Evolutionary conservation across 208 protist species (phyloP).

Genomic region (Hexamita inflata): DNA sequence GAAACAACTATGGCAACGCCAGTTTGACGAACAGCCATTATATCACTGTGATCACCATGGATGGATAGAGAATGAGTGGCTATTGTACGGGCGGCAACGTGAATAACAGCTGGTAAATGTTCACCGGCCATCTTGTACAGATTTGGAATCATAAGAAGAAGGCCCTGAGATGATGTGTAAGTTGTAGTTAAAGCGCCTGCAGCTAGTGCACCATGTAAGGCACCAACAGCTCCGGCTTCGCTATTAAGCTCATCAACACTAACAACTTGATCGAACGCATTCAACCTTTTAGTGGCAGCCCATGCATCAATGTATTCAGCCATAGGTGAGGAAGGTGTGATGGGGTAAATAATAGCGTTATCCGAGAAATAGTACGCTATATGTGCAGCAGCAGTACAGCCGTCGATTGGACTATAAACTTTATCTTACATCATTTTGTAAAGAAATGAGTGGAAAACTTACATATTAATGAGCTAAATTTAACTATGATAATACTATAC

Average conservation of each 20-base stretch:
- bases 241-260: slow-evolving; percentile 48
- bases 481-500: no score
- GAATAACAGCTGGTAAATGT: slow-evolving; percentile 52
- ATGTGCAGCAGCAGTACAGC: slow-evolving; percentile 36
- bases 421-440: no score
- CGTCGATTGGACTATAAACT: slow-evolving; percentile 37
- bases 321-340: slow-evolving; percentile 53
- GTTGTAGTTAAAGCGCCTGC: slow-evolving; percentile 44
- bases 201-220: slow-evolving; percentile 49
- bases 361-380: slow-evolving; percentile 35
- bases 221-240: slow-evolving; percentile 54
- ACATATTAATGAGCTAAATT: no score
- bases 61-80: slow-evolving; percentile 52
- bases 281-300: slow-evolving; percentile 40
- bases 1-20: slow-evolving; percentile 51
- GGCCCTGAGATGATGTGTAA: slow-evolving; percentile 58
- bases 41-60: slow-evolving; percentile 56
- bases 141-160: slow-evolving; percentile 62
- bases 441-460: no score
- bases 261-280: slow-evolving; percentile 50
- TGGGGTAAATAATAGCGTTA: slow-evolving; percentile 30
- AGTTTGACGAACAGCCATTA: slow-evolving; percentile 50
- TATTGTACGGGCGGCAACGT: slow-evolving; percentile 53
- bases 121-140: slow-evolving; percentile 61
- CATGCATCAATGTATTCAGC: slow-evolving; percentile 52